phyloP scores from a whole-genome alignment of 2,329 filamentous ascomycete genomes.

The Madurella mycetomatis region DNA sequence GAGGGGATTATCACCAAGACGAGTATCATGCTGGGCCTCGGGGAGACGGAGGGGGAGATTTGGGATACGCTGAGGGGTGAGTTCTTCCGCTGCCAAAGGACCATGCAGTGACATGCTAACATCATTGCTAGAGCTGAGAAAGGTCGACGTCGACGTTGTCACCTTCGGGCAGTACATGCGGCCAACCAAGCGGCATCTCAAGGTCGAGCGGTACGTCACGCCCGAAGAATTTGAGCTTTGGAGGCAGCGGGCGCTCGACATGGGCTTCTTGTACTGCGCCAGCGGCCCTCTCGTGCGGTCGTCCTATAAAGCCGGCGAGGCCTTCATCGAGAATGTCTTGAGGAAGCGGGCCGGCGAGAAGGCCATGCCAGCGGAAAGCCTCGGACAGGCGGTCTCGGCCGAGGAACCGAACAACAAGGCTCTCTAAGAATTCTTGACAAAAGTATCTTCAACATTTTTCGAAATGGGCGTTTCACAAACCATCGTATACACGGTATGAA shows the following conservation, averaged over 20 bases:
- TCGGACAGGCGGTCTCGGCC: constrained; percentile 39
- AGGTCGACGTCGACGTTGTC: constrained; percentile 82
- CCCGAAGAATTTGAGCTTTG: constrained; percentile 89
- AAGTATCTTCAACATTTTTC: constrained; percentile 18
- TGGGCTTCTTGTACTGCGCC: constrained; percentile 96
- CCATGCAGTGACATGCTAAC: background rate
- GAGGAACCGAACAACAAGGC: constrained; percentile 25
- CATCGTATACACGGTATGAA: constrained; percentile 7
- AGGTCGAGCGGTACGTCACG: constrained; percentile 91
- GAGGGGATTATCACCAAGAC: constrained; percentile 93
- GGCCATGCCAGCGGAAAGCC: constrained; percentile 26
- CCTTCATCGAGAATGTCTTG: constrained; percentile 97
- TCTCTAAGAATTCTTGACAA: constrained; percentile 1
- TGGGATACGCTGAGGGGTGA: constrained; percentile 69
- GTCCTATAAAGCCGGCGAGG: constrained; percentile 96
- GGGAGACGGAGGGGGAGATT: constrained; percentile 84
- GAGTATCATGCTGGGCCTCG: constrained; percentile 91
- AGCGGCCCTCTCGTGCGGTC: constrained; percentile 89
- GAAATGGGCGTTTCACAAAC: constrained; percentile 20
- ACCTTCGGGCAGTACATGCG: constrained; percentile 99
- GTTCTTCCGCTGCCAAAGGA: constrained; percentile 17
- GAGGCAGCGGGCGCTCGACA: constrained; percentile 81
- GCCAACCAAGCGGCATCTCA: constrained; percentile 94
- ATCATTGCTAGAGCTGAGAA: constrained; percentile 62
- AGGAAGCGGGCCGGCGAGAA: constrained; percentile 65